Evolutionary conservation across 2,329 filamentous ascomycete genomes (phyloP).

Genomic region (Pseudocercospora vitis): DNA sequence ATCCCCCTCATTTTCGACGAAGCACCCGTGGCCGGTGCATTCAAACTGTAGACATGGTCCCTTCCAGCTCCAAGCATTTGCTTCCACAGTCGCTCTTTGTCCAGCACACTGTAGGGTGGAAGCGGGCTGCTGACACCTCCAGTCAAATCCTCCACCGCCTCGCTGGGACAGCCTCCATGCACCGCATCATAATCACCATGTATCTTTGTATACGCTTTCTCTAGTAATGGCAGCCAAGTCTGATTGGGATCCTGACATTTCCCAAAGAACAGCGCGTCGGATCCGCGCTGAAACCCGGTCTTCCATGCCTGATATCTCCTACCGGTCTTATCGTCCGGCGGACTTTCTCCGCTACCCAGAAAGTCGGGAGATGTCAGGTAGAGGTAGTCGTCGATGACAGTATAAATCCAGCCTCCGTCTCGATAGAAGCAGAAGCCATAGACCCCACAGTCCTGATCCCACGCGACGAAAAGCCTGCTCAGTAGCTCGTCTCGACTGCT

Average conservation of each 20-base stretch:
- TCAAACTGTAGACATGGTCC: neutral
- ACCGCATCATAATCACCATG: slow-evolving; percentile 75
- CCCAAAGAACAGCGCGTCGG: slow-evolving; percentile 72
- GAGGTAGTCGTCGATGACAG: slow-evolving; percentile 84
- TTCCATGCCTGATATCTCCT: slow-evolving; percentile 58
- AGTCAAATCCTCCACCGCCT: slow-evolving; percentile 55
- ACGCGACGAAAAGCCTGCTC: slow-evolving; percentile 68
- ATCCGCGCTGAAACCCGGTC: slow-evolving; percentile 69
- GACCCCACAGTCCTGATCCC: slow-evolving; percentile 70
- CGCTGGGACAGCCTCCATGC: slow-evolving; percentile 68
- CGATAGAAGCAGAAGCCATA: slow-evolving; percentile 81
- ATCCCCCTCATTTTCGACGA: slow-evolving; percentile 2
- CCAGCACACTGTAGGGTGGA: slow-evolving; percentile 18
- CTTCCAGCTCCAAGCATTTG: neutral
- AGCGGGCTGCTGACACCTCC: slow-evolving; percentile 44
- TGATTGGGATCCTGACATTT: slow-evolving; percentile 72
- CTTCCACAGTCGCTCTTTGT: slow-evolving; percentile 17
- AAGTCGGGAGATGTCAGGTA: slow-evolving; percentile 78
- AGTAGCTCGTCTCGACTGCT: slow-evolving; percentile 73
- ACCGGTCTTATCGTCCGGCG: neutral
- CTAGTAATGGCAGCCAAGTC: slow-evolving; percentile 74
- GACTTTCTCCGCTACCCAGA: slow-evolving; percentile 58
- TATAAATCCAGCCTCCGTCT: slow-evolving; percentile 86
- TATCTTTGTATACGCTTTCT: slow-evolving; percentile 80
- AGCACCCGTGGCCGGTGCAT: neutral